Evolutionary conservation across 768 basidiomycete genomes (phyloP).

Genomic region (Phanerodontia chrysosporium): DNA sequence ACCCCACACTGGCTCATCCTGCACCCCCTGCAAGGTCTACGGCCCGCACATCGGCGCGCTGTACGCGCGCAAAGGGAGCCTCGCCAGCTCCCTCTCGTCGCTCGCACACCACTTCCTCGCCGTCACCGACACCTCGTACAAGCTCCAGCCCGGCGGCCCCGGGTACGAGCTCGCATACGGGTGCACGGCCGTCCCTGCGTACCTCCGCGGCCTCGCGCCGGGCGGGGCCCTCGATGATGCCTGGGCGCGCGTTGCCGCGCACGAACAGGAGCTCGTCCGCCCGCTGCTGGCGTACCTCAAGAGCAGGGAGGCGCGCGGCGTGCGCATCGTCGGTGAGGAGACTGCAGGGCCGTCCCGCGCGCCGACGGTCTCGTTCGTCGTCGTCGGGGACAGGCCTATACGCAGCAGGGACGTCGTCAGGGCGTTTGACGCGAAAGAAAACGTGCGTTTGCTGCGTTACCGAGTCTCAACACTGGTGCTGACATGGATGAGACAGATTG

Average conservation of each 20-base stretch:
- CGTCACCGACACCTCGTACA: conserved; percentile 43
- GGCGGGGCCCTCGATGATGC: conserved; percentile 21
- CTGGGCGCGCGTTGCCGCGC: conserved; percentile 45
- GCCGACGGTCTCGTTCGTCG: conserved; percentile 71
- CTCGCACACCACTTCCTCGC: conserved; percentile 69
- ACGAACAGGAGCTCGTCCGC: conserved; percentile 57
- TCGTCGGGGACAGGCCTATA: conserved; percentile 51
- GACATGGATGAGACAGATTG: conserved; percentile 46
- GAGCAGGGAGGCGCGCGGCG: conserved; percentile 50
- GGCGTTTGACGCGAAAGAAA: conserved; percentile 58
- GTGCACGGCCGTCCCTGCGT: conserved; percentile 54
- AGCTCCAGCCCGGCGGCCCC: conserved; percentile 70
- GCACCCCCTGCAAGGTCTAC: conserved; percentile 49
- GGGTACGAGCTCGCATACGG: conserved; percentile 70
- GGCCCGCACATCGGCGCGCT: conserved; percentile 68
- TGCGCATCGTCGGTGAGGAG: conserved; percentile 65
- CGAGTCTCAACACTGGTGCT: neutral
- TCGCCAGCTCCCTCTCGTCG: conserved; percentile 49
- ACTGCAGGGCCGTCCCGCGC: conserved; percentile 39
- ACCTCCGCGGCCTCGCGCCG: conserved; percentile 58
- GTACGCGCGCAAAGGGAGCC: conserved; percentile 49
- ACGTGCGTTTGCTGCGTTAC: conserved; percentile 38
- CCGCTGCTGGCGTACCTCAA: conserved; percentile 53
- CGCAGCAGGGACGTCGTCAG: conserved; percentile 61
- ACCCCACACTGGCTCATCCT: neutral